Percentiles rank a stretch among this genome's conserved stretches.
These are phyloP conservation scores for Lipomyces mesembrius DNA, from an alignment of 805 yeast genomes.

Conservation along the genomic window DNA sequence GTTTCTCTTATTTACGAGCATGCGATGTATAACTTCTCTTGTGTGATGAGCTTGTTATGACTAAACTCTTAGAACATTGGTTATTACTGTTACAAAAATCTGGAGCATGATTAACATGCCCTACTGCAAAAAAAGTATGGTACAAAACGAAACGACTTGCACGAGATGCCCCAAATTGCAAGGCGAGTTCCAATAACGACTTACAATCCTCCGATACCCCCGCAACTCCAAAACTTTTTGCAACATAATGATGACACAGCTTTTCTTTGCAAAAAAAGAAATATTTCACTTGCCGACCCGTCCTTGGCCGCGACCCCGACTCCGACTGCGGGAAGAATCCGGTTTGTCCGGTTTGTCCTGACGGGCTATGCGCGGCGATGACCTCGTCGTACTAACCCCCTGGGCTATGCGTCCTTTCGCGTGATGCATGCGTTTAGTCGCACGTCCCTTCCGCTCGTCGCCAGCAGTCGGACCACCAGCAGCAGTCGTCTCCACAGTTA, in stretches of 20 bases:
- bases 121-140: constrained; percentile 1
- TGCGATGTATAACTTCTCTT: no score
- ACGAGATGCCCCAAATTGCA: not conserved
- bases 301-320: not conserved
- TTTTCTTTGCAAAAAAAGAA: no score
- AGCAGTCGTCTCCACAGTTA: not conserved
- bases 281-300: not conserved
- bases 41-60: not conserved
- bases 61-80: not conserved
- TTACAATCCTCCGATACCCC: not conserved
- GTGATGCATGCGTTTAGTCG: not conserved
- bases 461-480: not conserved
- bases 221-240: not conserved
- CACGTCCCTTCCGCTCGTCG: not conserved
- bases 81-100: not conserved
- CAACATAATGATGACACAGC: no score
- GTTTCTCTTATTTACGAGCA: no score
- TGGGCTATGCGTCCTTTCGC: not conserved
- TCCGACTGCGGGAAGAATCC: not conserved
- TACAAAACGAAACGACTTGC: not conserved
- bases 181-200: not conserved
- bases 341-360: constrained; percentile 1
- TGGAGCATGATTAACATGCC: not conserved
- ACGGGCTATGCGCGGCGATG: not conserved
- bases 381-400: not conserved